Percentiles rank a stretch among this genome's conserved stretches.
Evolutionary conservation across 441 rosid species (phyloP).

Genomic region (Manihot esculenta): DNA sequence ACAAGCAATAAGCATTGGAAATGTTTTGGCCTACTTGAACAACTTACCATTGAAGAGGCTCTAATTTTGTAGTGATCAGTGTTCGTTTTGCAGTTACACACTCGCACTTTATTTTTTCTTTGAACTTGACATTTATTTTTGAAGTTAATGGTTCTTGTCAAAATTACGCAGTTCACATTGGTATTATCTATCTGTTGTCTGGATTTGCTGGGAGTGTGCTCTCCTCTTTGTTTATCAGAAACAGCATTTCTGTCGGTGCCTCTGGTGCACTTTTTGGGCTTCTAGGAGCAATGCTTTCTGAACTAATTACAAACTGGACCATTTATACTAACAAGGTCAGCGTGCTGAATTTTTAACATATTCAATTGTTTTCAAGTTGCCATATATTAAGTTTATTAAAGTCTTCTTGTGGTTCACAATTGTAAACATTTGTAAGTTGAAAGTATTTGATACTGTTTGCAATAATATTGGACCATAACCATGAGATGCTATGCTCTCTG

Average conservation of each 20-base stretch:
- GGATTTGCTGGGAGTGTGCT: constrained; percentile 78
- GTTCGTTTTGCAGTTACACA: no score
- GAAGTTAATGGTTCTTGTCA: neutral
- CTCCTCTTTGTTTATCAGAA: constrained; percentile 61
- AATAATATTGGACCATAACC: neutral
- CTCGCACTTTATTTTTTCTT: no score
- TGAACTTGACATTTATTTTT: neutral
- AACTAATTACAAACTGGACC: constrained; percentile 81
- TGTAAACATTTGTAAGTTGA: no score
- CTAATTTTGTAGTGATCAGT: neutral
- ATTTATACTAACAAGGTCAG: constrained; percentile 73
- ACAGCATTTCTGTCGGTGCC: constrained; percentile 73
- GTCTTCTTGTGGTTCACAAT: neutral
- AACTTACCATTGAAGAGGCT: neutral
- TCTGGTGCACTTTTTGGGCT: constrained; percentile 93
- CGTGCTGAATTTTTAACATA: neutral
- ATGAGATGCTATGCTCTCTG: neutral
- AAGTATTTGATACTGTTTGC: neutral
- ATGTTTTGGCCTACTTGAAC: neutral
- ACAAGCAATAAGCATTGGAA: neutral
- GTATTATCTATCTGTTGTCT: constrained; percentile 62
- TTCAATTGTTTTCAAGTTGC: no score
- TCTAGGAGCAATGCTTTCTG: constrained; percentile 87
- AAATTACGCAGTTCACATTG: constrained; percentile 55
- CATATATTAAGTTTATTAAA: neutral